These are phyloP conservation scores for Ganoderma resinaceum DNA, from an alignment of 1,284 basidiomycete species.

Conservation along the genomic window DNA sequence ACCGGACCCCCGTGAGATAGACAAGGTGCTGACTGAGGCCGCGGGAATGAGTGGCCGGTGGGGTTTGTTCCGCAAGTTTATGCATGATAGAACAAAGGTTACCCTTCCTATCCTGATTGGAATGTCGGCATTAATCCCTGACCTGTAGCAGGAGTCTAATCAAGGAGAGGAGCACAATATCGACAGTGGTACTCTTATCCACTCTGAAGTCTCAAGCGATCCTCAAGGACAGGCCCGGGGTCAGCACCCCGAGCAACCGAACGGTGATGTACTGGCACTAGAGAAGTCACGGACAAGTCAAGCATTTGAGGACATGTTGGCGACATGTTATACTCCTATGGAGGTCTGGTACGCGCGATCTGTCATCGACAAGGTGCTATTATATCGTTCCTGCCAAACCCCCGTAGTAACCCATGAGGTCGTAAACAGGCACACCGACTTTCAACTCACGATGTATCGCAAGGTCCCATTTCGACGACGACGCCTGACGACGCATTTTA, in stretches of 20 bases:
- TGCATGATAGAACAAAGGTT: slow-evolving; percentile 76
- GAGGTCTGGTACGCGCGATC: slow-evolving; percentile 94
- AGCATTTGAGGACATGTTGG: slow-evolving; percentile 75
- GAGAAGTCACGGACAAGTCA: slow-evolving; percentile 63
- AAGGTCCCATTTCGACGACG: slow-evolving; percentile 67
- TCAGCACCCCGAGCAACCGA: slow-evolving; percentile 9
- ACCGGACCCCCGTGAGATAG: slow-evolving; percentile 89
- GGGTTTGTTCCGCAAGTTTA: slow-evolving; percentile 90
- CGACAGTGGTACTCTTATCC: neutral
- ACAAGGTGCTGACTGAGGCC: slow-evolving; percentile 86
- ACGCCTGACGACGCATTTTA: slow-evolving; percentile 96
- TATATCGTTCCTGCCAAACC: slow-evolving; percentile 1
- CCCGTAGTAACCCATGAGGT: slow-evolving; percentile 12
- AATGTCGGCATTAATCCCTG: neutral
- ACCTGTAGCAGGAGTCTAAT: slow-evolving; percentile 29
- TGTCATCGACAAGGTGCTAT: slow-evolving; percentile 82
- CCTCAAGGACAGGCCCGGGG: neutral
- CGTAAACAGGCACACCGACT: slow-evolving; percentile 69
- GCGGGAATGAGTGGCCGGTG: slow-evolving; percentile 92
- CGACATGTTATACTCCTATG: slow-evolving; percentile 84
- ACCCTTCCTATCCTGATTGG: neutral
- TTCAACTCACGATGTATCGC: slow-evolving; percentile 71
- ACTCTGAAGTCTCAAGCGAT: slow-evolving; percentile 7
- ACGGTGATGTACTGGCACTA: slow-evolving; percentile 42
- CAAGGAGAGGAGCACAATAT: slow-evolving; percentile 24